phyloP scores from a whole-genome alignment of 1,284 basidiomycete genomes.

The Hemileia vastatrix region DNA sequence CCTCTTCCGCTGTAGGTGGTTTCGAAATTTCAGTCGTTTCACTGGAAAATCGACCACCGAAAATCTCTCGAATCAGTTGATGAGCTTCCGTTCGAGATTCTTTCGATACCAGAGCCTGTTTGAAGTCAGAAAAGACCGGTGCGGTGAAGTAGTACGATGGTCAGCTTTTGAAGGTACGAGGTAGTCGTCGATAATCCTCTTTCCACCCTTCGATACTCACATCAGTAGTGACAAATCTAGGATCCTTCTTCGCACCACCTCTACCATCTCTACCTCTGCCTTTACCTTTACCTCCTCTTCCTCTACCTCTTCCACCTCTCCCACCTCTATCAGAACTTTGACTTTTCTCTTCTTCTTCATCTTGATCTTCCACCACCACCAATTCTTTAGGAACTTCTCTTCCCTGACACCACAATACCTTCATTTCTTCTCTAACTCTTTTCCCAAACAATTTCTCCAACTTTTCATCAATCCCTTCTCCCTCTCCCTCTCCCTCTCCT shows the following conservation, averaged over 20 bases:
- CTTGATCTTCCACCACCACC: background rate
- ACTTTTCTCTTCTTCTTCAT: background rate
- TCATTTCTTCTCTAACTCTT: background rate
- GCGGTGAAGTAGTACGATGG: no score
- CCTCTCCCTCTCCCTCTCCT: no score
- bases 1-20: no score
- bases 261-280: no score
- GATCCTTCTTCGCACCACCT: background rate
- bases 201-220: no score
- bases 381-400: background rate
- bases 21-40: constrained; percentile 55
- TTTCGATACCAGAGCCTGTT: no score
- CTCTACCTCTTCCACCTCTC: constrained; percentile 4
- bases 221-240: no score
- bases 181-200: no score
- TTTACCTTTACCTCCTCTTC: no score
- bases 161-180: no score
- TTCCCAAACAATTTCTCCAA: background rate
- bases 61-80: constrained; percentile 66
- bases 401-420: background rate
- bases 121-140: no score
- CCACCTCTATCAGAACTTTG: background rate
- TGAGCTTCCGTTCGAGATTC: constrained; percentile 71
- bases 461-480: constrained; percentile 2
- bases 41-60: constrained; percentile 70